Evolutionary conservation across 306 rosid genomes (phyloP).

Genomic region (Neltuma alba): DNA sequence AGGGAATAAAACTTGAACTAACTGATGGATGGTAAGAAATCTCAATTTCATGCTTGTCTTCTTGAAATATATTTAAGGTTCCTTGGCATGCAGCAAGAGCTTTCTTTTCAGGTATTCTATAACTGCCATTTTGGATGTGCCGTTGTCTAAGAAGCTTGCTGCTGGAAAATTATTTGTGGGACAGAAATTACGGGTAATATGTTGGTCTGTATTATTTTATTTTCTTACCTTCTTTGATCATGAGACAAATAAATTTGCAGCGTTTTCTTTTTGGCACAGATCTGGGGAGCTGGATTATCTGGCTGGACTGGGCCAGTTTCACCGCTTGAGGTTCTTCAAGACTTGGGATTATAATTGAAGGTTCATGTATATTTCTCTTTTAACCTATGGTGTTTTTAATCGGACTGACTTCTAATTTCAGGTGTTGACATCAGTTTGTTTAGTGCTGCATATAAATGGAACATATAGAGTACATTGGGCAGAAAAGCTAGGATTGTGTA

Average conservation of each 20-base stretch:
- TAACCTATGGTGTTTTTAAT: constrained; percentile 31
- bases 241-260: constrained; percentile 26
- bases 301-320: constrained; percentile 85
- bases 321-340: constrained; percentile 76
- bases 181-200: constrained; percentile 83
- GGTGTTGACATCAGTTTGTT: constrained; percentile 64
- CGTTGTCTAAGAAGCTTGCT: constrained; percentile 70
- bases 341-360: constrained; percentile 25
- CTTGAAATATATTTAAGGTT: constrained; percentile 34
- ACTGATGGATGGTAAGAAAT: constrained; percentile 79
- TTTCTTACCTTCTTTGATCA: constrained; percentile 24
- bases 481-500: constrained; percentile 83
- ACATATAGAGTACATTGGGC: constrained; percentile 94
- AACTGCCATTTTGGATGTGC: constrained; percentile 72
- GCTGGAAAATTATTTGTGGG: constrained; percentile 82
- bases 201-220: constrained; percentile 11
- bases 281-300: constrained; percentile 83
- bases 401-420: constrained; percentile 48
- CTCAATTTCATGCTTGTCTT: background rate
- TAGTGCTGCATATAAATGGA: constrained; percentile 84
- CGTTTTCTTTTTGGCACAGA: constrained; percentile 49
- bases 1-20: constrained; percentile 61
- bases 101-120: constrained; percentile 74
- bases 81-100: constrained; percentile 32
- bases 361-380: constrained; percentile 12